Evolutionary conservation across 306 rosid genomes (phyloP), one percentile per base, ranked within the genome.

Genomic region (Rosa persica): DNA sequence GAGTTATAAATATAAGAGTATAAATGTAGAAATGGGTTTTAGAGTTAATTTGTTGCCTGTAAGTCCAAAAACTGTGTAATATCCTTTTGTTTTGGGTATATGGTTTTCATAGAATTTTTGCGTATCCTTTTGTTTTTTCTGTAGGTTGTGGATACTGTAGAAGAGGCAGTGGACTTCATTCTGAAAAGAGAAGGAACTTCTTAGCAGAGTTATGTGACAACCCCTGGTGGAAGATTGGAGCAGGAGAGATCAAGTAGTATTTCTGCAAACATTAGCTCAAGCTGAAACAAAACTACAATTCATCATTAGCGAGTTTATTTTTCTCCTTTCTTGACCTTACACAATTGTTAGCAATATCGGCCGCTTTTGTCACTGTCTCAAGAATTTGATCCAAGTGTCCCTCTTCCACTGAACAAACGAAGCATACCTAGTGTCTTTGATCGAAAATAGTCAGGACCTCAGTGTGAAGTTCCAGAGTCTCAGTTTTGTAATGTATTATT

Each of bases 81-180:
- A 6, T 48, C 2, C 57, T 51, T 16, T 49, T 49, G 55, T 49
- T 49, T 49, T 49, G n/a, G n/a, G 55, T 49, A 16, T 16, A 4
- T 5, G n/a, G 55, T 16, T 49, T 49, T 12, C n/a, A 12, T 44
- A 12, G 25, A 57, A 7, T 4, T 30, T 42, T 16, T 61, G 20
- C 58, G 34, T 49, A n/a, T 42, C 62, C 12, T 71, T 66, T 40
- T 1, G 52, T 6, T 38, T 43, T 4, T 23, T 40, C 22, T 64
- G 74, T 72, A 85, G 88, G 86, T 85, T 71, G 88, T 82, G 64
- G 82, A 85, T 72, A 76, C 81, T 0, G 86, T 85, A 17, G 79
- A 82, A 67, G 88, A 85, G 55, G 88, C 88, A 17, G 83, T 82
- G 65, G 83, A 85, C 22, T 85, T 40, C 65, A 82, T 85, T 82